These are phyloP conservation scores for Eucalyptus decipiens DNA, from an alignment of 345 rosid genomes.

Conservation along the genomic window DNA sequence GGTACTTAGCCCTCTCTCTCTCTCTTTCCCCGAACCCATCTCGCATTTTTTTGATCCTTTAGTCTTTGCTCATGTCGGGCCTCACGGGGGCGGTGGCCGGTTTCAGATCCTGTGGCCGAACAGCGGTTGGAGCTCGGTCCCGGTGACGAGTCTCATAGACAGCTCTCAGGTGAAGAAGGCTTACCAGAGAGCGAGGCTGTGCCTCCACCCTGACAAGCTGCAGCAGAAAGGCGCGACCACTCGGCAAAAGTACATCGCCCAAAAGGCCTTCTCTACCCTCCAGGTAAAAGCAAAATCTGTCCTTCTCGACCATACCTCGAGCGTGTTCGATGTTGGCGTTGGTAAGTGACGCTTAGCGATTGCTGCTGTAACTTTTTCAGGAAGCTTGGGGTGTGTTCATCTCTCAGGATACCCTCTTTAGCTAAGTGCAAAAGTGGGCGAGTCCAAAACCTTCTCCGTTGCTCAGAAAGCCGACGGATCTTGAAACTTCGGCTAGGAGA, in stretches of 20 bases:
- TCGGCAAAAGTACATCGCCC: conserved; percentile 61
- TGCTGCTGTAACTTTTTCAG: not conserved
- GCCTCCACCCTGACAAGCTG: conserved; percentile 90
- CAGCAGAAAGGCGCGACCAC: conserved; percentile 76
- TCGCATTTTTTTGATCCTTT: not conserved
- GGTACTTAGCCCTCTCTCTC: not conserved
- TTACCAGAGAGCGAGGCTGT: conserved; percentile 83
- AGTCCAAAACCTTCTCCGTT: not conserved
- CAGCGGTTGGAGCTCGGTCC: conserved; percentile 59
- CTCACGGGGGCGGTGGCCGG: not conserved
- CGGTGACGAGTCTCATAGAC: conserved; percentile 46
- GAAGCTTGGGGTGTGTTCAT: not conserved
- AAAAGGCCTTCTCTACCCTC: conserved; percentile 62
- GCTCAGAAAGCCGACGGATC: not conserved
- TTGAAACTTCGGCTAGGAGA: not conserved
- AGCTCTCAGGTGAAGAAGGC: conserved; percentile 82
- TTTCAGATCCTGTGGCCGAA: conserved; percentile 67
- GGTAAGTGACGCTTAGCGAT: not conserved
- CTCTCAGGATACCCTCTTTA: not conserved
- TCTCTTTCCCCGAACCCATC: not conserved
- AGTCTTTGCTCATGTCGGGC: not conserved
- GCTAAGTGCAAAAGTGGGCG: not conserved
- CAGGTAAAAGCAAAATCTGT: conserved; percentile 34
- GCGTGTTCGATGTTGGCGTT: not conserved
- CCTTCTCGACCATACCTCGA: not conserved